A percentile compares a stretch with the other conserved stretches of the same genome.
phyloP scores from a whole-genome alignment of 345 rosid species.

The Trapa incisa region DNA sequence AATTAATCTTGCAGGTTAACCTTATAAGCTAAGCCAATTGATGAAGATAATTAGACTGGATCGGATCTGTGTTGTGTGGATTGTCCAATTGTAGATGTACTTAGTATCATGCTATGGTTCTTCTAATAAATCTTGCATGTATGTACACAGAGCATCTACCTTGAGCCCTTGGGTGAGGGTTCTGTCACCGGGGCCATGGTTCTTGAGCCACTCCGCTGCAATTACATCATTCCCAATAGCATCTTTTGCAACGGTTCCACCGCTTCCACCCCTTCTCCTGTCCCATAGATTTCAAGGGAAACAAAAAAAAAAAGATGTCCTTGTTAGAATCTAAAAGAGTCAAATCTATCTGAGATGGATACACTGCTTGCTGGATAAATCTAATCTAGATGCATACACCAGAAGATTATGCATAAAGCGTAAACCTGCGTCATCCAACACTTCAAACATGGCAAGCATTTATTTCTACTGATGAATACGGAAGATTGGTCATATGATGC shows the following conservation, averaged over 20 bases:
- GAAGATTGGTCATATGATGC: no score
- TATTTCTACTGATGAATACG: no score
- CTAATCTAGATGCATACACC: no score
- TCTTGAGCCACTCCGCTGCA: slow-evolving; percentile 72
- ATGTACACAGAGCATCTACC: slow-evolving; percentile 22
- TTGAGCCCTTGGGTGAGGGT: slow-evolving; percentile 83
- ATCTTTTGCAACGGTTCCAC: slow-evolving; percentile 76
- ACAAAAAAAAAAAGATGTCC: background rate
- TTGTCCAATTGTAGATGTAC: no score
- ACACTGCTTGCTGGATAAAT: background rate
- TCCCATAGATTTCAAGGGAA: background rate
- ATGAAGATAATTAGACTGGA: no score
- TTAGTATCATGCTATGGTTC: no score
- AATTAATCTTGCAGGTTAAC: background rate
- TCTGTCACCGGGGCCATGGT: slow-evolving; percentile 74
- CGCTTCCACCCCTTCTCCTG: slow-evolving; percentile 44
- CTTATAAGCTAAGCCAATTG: background rate
- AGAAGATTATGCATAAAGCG: no score
- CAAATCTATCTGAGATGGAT: background rate
- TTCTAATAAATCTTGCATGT: no score
- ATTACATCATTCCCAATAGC: slow-evolving; percentile 73
- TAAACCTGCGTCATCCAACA: background rate
- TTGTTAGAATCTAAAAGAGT: background rate
- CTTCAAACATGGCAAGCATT: background rate
- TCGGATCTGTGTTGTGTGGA: no score